phyloP scores from a whole-genome alignment of 805 yeast genomes.

The Grigorovia jiainica region DNA sequence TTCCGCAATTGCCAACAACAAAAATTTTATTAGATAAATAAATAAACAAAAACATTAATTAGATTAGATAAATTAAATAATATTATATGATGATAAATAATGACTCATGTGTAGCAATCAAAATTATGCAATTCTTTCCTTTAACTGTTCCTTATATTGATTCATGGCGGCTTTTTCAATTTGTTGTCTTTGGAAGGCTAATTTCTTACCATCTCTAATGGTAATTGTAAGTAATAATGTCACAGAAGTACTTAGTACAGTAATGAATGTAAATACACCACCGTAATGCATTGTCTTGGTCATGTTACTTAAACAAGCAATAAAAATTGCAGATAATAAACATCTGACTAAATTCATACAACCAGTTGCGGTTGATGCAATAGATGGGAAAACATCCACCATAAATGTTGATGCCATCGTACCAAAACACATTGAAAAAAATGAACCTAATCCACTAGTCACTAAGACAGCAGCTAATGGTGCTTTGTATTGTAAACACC shows the following conservation, averaged over 20 bases:
- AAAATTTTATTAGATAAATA: too few relatives aligned
- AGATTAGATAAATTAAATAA: too few relatives aligned
- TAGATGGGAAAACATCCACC: conserved; percentile 64
- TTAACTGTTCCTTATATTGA: too few relatives aligned
- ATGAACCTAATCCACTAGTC: conserved; percentile 46
- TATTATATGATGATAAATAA: too few relatives aligned
- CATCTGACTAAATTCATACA: conserved; percentile 67
- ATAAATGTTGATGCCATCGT: conserved; percentile 54
- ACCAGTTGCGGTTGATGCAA: conserved; percentile 67
- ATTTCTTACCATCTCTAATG: too few relatives aligned
- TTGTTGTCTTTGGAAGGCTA: too few relatives aligned
- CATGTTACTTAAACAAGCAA: conserved; percentile 62
- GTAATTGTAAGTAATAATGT: background rate
- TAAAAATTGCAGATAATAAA: conserved; percentile 56
- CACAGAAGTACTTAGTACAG: conserved; percentile 32
- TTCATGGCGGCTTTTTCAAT: too few relatives aligned
- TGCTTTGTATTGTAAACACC: conserved; percentile 50
- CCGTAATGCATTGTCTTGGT: conserved; percentile 49
- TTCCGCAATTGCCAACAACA: too few relatives aligned
- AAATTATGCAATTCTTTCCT: too few relatives aligned
- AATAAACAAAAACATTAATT: too few relatives aligned
- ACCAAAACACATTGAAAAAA: conserved; percentile 48
- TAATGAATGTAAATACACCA: conserved; percentile 66
- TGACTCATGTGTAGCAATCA: too few relatives aligned
- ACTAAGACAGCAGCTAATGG: conserved; percentile 49